These are phyloP conservation scores for Nothophaeocryptopus gaeumannii DNA, from an alignment of 2,329 filamentous ascomycete species.

Conservation along the genomic window DNA sequence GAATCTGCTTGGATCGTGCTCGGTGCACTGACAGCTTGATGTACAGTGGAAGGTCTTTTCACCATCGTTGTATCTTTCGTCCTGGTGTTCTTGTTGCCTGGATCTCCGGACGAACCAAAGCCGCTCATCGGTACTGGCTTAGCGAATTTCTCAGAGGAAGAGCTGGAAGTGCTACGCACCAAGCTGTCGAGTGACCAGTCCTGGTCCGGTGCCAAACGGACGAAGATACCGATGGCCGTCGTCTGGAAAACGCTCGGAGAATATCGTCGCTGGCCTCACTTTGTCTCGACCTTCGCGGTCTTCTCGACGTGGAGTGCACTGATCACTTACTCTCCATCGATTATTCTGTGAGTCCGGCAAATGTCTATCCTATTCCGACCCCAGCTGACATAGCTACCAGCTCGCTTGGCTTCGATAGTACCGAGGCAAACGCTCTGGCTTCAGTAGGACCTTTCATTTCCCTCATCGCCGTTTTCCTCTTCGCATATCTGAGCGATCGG, in stretches of 20 bases:
- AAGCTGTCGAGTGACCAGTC: background rate
- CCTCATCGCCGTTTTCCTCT: constrained; percentile 48
- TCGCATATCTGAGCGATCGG: constrained; percentile 50
- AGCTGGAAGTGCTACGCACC: constrained; percentile 1
- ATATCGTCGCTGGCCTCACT: constrained; percentile 10
- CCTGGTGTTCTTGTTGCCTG: constrained; percentile 5
- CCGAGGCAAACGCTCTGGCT: constrained; percentile 49
- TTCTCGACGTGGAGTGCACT: constrained; percentile 55
- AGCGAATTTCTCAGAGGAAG: background rate
- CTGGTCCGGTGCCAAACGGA: background rate
- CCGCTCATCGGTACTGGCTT: constrained; percentile 5
- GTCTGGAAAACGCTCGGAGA: constrained; percentile 6
- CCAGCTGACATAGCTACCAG: too few species aligned
- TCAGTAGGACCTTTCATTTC: constrained; percentile 44
- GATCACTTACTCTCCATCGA: constrained; percentile 52
- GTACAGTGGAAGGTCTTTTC: constrained; percentile 3
- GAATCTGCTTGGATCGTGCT: background rate
- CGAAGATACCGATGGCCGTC: background rate
- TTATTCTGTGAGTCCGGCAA: constrained; percentile 25
- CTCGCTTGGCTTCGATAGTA: constrained; percentile 49
- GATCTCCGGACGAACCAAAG: constrained; percentile 4
- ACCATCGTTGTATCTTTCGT: constrained; percentile 1
- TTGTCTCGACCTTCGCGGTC: constrained; percentile 44
- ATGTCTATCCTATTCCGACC: too few species aligned
- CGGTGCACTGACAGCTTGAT: background rate